phyloP scores from a whole-genome alignment of 2,329 filamentous ascomycete species.

The Colletotrichum eleusines region DNA sequence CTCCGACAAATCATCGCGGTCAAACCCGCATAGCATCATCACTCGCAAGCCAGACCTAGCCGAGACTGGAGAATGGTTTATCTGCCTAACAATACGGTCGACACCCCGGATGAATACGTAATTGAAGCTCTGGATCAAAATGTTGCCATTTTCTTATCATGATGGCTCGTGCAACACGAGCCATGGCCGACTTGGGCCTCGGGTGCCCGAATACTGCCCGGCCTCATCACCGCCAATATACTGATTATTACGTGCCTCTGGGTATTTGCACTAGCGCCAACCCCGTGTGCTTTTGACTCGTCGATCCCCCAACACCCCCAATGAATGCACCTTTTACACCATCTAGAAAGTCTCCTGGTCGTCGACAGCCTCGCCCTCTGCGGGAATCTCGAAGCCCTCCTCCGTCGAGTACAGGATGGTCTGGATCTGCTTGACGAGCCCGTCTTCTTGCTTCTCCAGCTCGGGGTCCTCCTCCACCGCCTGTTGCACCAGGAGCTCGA shows the following conservation, averaged over 20 bases:
- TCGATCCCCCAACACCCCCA: conserved; percentile 19
- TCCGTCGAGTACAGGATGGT: conserved; percentile 97
- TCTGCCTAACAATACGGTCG: neutral
- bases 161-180: conserved; percentile 25
- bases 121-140: conserved; percentile 13
- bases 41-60: neutral
- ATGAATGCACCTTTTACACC: neutral
- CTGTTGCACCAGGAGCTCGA: conserved; percentile 93
- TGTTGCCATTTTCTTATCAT: conserved; percentile 36
- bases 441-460: conserved; percentile 92
- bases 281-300: conserved; percentile 34
- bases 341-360: conserved; percentile 84
- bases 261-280: conserved; percentile 42
- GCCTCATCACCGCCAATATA: conserved; percentile 38
- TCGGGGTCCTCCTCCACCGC: conserved; percentile 93
- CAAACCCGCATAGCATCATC: too few species aligned
- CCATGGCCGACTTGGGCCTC: conserved; percentile 24
- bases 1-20: neutral
- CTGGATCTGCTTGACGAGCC: conserved; percentile 95
- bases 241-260: conserved; percentile 39
- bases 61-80: neutral
- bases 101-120: neutral
- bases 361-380: conserved; percentile 77
- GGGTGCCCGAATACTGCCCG: conserved; percentile 16
- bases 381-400: conserved; percentile 90